phyloP scores from a whole-genome alignment of 768 basidiomycete genomes.

The Erythrobasidium yunnanense region DNA sequence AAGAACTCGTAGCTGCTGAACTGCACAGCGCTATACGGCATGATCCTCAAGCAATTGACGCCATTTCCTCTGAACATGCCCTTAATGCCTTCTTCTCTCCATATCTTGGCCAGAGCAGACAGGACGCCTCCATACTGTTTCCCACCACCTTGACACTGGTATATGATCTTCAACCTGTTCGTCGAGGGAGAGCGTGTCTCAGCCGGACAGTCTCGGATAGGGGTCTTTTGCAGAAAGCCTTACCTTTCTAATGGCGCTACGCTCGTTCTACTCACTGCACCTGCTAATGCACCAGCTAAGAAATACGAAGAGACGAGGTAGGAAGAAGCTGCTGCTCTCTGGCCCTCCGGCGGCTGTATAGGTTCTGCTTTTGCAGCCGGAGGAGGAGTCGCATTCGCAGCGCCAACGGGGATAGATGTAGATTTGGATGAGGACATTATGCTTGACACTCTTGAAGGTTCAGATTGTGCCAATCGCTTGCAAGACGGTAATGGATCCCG shows the following conservation, averaged over 20 bases:
- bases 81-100: constrained; percentile 80
- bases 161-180: constrained; percentile 90
- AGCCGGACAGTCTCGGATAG: background rate
- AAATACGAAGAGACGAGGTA: constrained; percentile 26
- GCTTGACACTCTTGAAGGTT: background rate
- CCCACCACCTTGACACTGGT: constrained; percentile 72
- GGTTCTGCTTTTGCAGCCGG: no score
- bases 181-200: constrained; percentile 41
- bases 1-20: constrained; percentile 42
- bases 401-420: no score
- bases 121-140: constrained; percentile 65
- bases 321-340: background rate
- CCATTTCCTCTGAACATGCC: constrained; percentile 17
- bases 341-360: background rate
- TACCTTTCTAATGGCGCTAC: constrained; percentile 24
- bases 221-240: background rate
- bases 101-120: constrained; percentile 74
- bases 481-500: no score
- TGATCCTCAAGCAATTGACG: constrained; percentile 75
- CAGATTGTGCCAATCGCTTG: no score
- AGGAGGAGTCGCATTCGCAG: no score
- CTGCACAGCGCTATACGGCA: constrained; percentile 61
- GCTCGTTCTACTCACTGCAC: constrained; percentile 12
- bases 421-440: background rate
- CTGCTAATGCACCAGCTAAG: constrained; percentile 14